Evolutionary conservation across 1,139 yeast species (phyloP).

Genomic region (Meyerozyma carpophila): DNA sequence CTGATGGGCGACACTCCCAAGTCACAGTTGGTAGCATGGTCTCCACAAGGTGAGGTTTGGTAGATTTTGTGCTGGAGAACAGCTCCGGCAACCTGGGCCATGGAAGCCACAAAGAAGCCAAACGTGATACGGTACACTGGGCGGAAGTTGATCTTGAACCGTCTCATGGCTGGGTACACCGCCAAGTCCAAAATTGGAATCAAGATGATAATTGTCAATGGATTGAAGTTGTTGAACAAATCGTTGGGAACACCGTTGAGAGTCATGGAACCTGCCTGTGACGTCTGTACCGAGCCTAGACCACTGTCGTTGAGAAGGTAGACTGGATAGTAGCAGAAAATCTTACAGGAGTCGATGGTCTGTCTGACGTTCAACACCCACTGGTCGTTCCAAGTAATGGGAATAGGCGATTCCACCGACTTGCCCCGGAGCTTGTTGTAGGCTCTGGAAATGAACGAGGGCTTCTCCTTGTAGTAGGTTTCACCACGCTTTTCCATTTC

Average conservation of each 20-base stretch:
- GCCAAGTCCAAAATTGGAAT: constrained; percentile 59
- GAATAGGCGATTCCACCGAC: constrained; percentile 4
- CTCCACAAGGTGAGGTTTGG: constrained; percentile 35
- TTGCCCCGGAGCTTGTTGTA: neutral
- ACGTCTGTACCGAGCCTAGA: constrained; percentile 56
- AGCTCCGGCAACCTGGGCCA: constrained; percentile 40
- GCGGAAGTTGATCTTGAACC: constrained; percentile 30
- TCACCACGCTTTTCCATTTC: constrained; percentile 41
- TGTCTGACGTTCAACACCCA: constrained; percentile 58
- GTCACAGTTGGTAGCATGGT: constrained; percentile 43
- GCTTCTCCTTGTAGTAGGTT: neutral
- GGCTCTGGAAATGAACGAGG: neutral
- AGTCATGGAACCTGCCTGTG: constrained; percentile 64
- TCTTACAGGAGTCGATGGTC: constrained; percentile 55
- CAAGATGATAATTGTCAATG: constrained; percentile 57
- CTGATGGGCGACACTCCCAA: constrained; percentile 37
- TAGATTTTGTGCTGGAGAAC: constrained; percentile 32
- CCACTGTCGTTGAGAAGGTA: constrained; percentile 65
- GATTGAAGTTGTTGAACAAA: constrained; percentile 62
- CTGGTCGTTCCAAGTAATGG: constrained; percentile 46
- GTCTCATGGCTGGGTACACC: constrained; percentile 55
- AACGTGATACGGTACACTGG: constrained; percentile 33
- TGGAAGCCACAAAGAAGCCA: constrained; percentile 32
- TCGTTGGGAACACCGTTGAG: constrained; percentile 69
- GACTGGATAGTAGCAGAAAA: constrained; percentile 56